A percentile compares a stretch with the other conserved stretches of the same genome.
Conservation (phyloP, 176 grass and related monocot species). For the Juncus inflexus region DNA sequence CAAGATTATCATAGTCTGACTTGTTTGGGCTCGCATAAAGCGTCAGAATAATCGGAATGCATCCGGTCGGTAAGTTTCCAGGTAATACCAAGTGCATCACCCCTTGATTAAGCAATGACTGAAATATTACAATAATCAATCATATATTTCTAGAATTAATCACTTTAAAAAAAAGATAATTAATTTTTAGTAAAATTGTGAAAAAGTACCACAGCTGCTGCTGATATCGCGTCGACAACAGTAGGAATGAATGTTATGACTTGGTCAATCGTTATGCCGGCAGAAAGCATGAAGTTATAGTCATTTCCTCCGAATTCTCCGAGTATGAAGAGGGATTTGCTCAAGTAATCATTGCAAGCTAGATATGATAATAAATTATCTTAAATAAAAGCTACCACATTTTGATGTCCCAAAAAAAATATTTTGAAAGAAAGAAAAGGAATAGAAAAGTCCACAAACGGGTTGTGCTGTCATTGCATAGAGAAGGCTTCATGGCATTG, state of each 20-base stretch:
- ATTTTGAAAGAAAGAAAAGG: too few relatives aligned
- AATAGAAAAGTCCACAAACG: conserved; percentile 8
- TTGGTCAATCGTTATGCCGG: conserved; percentile 47
- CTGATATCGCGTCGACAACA: conserved; percentile 44
- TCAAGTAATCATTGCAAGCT: conserved; percentile 54
- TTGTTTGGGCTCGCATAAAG: conserved; percentile 20
- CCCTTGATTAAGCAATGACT: conserved; percentile 39
- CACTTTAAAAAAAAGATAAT: too few relatives aligned
- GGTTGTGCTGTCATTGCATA: conserved; percentile 41
- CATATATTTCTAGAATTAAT: too few relatives aligned
- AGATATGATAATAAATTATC: neutral
- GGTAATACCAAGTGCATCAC: conserved; percentile 35
- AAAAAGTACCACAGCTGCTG: conserved; percentile 36
- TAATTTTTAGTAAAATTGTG: too few relatives aligned
- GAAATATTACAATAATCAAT: neutral
- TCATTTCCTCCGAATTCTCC: conserved; percentile 95
- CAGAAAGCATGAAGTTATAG: conserved; percentile 63
- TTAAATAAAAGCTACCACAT: neutral
- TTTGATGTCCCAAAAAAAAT: neutral
- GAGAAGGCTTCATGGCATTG: conserved; percentile 44
- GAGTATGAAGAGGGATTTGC: conserved; percentile 62
- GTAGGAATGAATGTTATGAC: conserved; percentile 43
- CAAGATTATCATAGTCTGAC: conserved; percentile 24
- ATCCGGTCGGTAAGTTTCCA: conserved; percentile 35
- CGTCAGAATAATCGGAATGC: conserved; percentile 25